phyloP scores from a whole-genome alignment of 1,139 yeast genomes.

The Magnusiomyces paraingens region DNA sequence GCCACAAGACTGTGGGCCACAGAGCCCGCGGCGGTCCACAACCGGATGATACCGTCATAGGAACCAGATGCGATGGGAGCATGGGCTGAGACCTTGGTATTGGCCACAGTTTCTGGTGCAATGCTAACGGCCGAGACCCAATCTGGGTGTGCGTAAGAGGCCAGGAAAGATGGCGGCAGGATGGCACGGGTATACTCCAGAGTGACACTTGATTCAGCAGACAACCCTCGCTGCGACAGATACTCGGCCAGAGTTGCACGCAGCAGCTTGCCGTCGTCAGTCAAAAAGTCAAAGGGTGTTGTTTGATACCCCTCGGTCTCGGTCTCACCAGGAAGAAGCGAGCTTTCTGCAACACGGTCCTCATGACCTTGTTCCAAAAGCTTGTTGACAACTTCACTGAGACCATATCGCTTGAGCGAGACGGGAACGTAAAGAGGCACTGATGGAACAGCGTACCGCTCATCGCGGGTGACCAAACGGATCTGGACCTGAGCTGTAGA shows the following conservation, averaged over 20 bases:
- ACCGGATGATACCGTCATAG: slow-evolving; percentile 88
- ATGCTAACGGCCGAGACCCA: slow-evolving; percentile 84
- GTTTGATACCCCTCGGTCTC: slow-evolving; percentile 38
- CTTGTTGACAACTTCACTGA: slow-evolving; percentile 92
- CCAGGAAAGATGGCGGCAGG: slow-evolving; percentile 85
- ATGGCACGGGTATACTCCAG: slow-evolving; percentile 90
- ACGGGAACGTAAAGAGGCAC: slow-evolving; percentile 75
- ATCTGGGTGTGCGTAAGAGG: slow-evolving; percentile 87
- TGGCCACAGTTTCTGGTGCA: slow-evolving; percentile 17
- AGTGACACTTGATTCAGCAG: slow-evolving; percentile 72
- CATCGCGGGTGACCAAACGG: slow-evolving; percentile 80
- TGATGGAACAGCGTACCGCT: slow-evolving; percentile 71
- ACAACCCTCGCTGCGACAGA: slow-evolving; percentile 65
- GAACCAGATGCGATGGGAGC: slow-evolving; percentile 71
- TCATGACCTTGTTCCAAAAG: slow-evolving; percentile 40
- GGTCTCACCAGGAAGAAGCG: slow-evolving; percentile 12
- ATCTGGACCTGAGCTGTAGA: slow-evolving; percentile 51
- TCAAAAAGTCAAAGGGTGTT: slow-evolving; percentile 86
- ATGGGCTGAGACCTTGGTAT: slow-evolving; percentile 27
- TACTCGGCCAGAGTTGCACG: slow-evolving; percentile 71
- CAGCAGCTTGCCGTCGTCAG: slow-evolving; percentile 69
- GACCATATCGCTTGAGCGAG: slow-evolving; percentile 77
- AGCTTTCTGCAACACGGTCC: slow-evolving; percentile 7
- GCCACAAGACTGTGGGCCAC: slow-evolving; percentile 79
- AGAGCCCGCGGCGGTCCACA: slow-evolving; percentile 80